A percentile compares a stretch with the other conserved stretches of the same genome.
phyloP scores from a whole-genome alignment of 78 protist genomes.

The Dictyostelium discoideum region DNA sequence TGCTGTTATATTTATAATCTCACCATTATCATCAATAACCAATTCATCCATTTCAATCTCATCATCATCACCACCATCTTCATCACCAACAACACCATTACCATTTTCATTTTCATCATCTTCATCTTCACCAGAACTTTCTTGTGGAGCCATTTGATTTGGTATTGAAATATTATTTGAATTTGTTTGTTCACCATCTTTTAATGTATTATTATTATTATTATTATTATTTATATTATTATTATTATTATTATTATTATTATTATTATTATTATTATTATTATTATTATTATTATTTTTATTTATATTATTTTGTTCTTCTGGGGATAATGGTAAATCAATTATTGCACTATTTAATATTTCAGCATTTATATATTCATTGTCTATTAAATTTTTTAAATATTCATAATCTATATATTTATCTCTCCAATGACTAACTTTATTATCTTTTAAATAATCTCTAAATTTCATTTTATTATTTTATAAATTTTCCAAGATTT shows the following conservation, averaged over 20 bases:
- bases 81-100: background rate
- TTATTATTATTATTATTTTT: background rate
- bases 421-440: slow-evolving; percentile 60
- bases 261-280: background rate
- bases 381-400: slow-evolving; percentile 23
- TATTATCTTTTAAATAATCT: slow-evolving; percentile 5
- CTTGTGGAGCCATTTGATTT: background rate
- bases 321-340: background rate
- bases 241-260: background rate
- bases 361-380: background rate
- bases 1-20: background rate
- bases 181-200: background rate
- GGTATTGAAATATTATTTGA: background rate
- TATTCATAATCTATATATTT: slow-evolving; percentile 67
- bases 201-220: background rate
- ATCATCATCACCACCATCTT: background rate
- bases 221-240: background rate
- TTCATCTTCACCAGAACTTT: background rate
- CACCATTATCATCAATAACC: background rate
- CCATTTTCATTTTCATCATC: background rate
- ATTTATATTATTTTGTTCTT: background rate
- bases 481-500: background rate
- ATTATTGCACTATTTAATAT: background rate
- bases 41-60: background rate
- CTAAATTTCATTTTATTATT: slow-evolving; percentile 11